Conservation (phyloP, 768 basidiomycete species). For the Ramaria rubella region DNA sequence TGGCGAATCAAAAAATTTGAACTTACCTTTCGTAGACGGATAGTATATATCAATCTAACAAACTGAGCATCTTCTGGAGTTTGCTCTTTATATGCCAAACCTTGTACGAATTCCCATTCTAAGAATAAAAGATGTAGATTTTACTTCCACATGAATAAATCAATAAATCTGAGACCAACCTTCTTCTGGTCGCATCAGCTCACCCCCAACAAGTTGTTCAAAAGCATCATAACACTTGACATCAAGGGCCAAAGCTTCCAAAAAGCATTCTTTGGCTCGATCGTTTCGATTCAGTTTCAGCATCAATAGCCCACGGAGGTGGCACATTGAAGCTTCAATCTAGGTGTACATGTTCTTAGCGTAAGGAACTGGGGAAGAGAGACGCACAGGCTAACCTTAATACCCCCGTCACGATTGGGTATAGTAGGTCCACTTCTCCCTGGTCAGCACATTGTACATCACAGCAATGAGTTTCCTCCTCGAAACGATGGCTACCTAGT, state of each 20-base stretch:
- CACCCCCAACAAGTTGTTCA: conserved; percentile 79
- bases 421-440: conserved; percentile 63
- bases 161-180: conserved; percentile 43
- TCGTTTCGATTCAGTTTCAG: conserved; percentile 87
- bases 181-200: conserved; percentile 96
- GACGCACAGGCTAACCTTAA: conserved; percentile 70
- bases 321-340: conserved; percentile 98
- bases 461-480: neutral
- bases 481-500: neutral
- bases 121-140: conserved; percentile 7
- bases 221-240: conserved; percentile 98
- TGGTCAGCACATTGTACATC: conserved; percentile 17
- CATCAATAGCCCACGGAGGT: conserved; percentile 88
- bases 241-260: conserved; percentile 91
- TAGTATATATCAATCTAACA: conserved; percentile 86
- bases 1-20: neutral
- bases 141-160: neutral
- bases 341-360: conserved; percentile 25
- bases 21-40: conserved; percentile 72
- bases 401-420: conserved; percentile 83
- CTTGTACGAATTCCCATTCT: conserved; percentile 97
- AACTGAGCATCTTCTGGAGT: conserved; percentile 86
- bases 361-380: no score
- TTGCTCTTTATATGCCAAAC: conserved; percentile 75
- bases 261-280: conserved; percentile 88